Evolutionary conservation across 2,329 filamentous ascomycete genomes (phyloP).

Genomic region (Apiospora aurea): DNA sequence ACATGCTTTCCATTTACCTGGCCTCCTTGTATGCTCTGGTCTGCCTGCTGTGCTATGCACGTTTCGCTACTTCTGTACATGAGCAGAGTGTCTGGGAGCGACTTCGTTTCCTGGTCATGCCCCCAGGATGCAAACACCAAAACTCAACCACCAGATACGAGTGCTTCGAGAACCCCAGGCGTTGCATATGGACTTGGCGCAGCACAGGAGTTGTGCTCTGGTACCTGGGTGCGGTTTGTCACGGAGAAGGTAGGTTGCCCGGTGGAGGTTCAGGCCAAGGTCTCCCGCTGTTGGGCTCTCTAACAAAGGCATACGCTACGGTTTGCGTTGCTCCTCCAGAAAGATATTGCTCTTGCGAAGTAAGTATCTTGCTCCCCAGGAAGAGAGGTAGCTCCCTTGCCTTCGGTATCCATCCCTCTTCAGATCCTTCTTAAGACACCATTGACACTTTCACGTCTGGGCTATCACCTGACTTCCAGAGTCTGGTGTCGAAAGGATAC

Average conservation of each 20-base stretch:
- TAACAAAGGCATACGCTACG: background rate
- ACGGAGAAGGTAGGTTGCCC: background rate
- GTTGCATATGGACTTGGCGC: background rate
- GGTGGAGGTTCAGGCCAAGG: background rate
- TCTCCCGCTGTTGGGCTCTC: background rate
- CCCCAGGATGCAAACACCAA: background rate
- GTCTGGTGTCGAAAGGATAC: background rate
- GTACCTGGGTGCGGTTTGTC: background rate
- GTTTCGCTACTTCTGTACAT: background rate
- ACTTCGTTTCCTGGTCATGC: background rate
- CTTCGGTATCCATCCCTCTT: background rate
- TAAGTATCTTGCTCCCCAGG: background rate
- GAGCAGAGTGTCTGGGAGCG: no score
- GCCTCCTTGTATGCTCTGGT: no score
- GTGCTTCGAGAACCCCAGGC: background rate
- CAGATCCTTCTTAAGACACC: background rate
- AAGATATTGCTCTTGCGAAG: background rate
- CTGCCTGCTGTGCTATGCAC: background rate
- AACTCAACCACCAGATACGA: background rate
- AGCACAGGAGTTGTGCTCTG: background rate
- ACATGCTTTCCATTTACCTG: background rate
- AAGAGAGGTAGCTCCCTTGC: background rate
- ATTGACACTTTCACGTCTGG: background rate
- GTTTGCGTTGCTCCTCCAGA: background rate
- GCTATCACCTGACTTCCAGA: background rate